phyloP scores from a whole-genome alignment of 495 filamentous ascomycete species.

The Sabuloglossum arenarium region DNA sequence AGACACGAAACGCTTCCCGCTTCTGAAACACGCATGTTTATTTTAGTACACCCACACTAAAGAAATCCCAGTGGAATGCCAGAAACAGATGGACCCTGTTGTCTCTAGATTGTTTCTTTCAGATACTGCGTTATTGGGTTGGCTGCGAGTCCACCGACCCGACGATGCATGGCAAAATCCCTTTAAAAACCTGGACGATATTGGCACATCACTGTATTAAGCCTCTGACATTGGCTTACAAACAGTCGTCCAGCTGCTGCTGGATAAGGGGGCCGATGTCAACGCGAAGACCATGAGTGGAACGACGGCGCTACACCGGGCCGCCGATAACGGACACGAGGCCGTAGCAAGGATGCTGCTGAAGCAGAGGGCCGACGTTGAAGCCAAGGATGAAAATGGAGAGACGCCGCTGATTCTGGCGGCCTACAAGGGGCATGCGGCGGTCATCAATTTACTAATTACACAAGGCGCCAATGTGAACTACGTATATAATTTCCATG shows the following conservation, averaged over 20 bases:
- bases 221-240: not conserved
- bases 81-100: not conserved
- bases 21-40: not conserved
- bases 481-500: no score
- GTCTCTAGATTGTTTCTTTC: not conserved
- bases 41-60: not conserved
- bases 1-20: not conserved
- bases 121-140: not conserved
- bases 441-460: not conserved
- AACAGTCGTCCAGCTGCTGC: not conserved
- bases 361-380: not conserved
- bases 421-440: not conserved
- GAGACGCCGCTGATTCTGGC: not conserved
- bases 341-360: not conserved
- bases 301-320: not conserved
- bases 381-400: not conserved
- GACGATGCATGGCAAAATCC: not conserved
- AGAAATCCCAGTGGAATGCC: not conserved
- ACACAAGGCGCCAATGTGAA: not conserved
- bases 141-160: conserved; percentile 1
- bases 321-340: not conserved
- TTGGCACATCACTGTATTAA: not conserved
- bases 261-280: not conserved
- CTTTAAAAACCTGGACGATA: not conserved
- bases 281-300: not conserved